Percentiles rank a stretch among this genome's conserved stretches.
Evolutionary conservation across 2,329 filamentous ascomycete species (phyloP).

Genomic region (Penicillium sp.): DNA sequence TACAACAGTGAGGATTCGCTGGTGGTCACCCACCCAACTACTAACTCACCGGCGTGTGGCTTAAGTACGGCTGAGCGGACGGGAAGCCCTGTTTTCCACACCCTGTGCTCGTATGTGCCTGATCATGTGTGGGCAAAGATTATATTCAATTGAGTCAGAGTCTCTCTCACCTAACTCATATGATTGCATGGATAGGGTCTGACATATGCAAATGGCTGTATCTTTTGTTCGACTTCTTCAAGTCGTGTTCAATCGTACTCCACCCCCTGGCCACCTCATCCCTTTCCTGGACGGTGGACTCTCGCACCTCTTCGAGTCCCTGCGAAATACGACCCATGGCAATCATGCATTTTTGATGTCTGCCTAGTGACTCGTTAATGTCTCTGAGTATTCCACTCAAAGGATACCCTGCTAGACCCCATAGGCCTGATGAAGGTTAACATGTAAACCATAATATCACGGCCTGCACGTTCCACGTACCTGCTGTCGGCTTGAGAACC

Average conservation of each 20-base stretch:
- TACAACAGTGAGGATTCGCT: too few relatives aligned
- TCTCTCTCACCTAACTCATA: too few relatives aligned
- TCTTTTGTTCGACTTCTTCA: background rate
- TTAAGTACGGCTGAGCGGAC: too few relatives aligned
- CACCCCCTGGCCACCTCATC: slow-evolving; percentile 22
- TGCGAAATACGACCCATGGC: slow-evolving; percentile 28
- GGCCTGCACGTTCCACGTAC: slow-evolving; percentile 44
- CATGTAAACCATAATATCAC: background rate
- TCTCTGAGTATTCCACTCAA: slow-evolving; percentile 33
- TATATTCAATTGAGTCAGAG: too few relatives aligned
- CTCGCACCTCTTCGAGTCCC: slow-evolving; percentile 30
- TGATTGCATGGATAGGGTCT: background rate
- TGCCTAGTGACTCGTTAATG: slow-evolving; percentile 28
- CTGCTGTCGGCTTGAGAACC: slow-evolving; percentile 75
- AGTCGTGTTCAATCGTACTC: slow-evolving; percentile 4
- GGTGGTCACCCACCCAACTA: too few relatives aligned
- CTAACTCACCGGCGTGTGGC: too few relatives aligned
- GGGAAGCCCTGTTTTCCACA: too few relatives aligned
- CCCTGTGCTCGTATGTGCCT: too few relatives aligned
- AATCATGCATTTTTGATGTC: slow-evolving; percentile 30
- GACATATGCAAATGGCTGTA: background rate
- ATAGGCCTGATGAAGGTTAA: slow-evolving; percentile 22
- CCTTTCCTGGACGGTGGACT: slow-evolving; percentile 22
- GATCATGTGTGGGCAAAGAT: too few relatives aligned
- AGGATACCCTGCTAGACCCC: slow-evolving; percentile 33